Conservation (phyloP, 1,139 yeast species). For the Zygosaccharomyces pseudobailii region DNA sequence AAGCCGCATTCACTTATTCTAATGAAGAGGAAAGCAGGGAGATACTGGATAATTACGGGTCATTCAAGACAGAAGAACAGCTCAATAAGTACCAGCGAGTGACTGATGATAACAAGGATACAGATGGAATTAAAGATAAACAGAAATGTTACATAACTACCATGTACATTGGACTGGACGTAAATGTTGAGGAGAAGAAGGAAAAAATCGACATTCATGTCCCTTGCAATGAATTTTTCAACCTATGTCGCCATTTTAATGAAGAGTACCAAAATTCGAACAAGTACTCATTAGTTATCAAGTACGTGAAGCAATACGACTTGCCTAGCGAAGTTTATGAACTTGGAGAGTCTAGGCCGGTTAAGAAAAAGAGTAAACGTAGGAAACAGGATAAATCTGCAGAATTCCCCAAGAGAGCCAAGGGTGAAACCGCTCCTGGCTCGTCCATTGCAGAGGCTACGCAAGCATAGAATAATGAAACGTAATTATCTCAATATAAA, state of each 20-base stretch:
- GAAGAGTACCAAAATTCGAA: slow-evolving; percentile 58
- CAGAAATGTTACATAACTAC: slow-evolving; percentile 62
- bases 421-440: slow-evolving; percentile 19
- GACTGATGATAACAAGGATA: slow-evolving; percentile 37
- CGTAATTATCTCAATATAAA: neutral
- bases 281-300: slow-evolving; percentile 55
- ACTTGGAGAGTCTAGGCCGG: slow-evolving; percentile 74
- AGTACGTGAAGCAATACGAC: slow-evolving; percentile 74
- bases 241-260: slow-evolving; percentile 69
- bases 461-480: slow-evolving; percentile 4
- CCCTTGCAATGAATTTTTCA: slow-evolving; percentile 87
- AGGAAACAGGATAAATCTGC: slow-evolving; percentile 34
- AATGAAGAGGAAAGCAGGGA: slow-evolving; percentile 51
- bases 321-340: slow-evolving; percentile 79
- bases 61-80: slow-evolving; percentile 42
- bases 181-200: slow-evolving; percentile 52
- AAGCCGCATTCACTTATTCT: slow-evolving; percentile 48
- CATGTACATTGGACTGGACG: slow-evolving; percentile 72
- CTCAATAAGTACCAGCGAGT: slow-evolving; percentile 34
- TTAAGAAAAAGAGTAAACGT: slow-evolving; percentile 50
- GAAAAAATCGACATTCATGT: slow-evolving; percentile 75
- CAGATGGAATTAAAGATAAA: slow-evolving; percentile 28
- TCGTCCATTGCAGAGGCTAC: slow-evolving; percentile 12
- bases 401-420: slow-evolving; percentile 31
- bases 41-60: slow-evolving; percentile 54